Base-by-base conservation (phyloP, 2,329 filamentous ascomycete species). In the Ceratocystis colombiana region DNA sequence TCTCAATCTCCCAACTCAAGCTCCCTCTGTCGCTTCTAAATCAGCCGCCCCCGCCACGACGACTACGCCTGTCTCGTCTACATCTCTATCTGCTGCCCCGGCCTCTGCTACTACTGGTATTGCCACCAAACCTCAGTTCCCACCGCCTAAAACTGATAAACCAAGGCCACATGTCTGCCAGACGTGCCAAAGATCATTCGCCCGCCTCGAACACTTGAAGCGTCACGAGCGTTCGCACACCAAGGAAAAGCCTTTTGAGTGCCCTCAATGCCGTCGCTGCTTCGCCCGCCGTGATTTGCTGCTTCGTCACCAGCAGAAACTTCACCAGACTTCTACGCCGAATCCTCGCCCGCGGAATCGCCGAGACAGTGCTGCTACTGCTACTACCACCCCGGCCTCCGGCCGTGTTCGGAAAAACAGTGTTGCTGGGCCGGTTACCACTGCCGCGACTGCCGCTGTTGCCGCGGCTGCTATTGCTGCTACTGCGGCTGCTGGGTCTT, bases 161-260 rank as follows among this genome's bases (percentile, higher is more conserved):
- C 94, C 94, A 66, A 85, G 93, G 70, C 94, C 94, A 70, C 94
- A 99, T 77, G 87, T 96, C 68, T 99, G 94, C 79, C 85, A 81
- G 50, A 97, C 92, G 61, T 99, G 94, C 76, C 84, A 87, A 72
- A 87, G 94, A 70, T 96, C 90, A 41, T 99, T 99, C 75, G 94
- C 94, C 67, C 87, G 94, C 68, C 79, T 99, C 71, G 94, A 99
- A 78, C 94, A 99, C 75, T 79, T 99, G 71, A 99, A 99, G 79
- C 88, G 94, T 68, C 94, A 99, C 76, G 94, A 97, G 78, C 85
- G 94, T 69, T 96, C 91, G n/a, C 92, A 96, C 75, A 96, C 92
- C 57, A 96, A 99, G 76, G 92, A 99, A 78, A 99, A 99, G 80
- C 94, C 94, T 0, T 99, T 99, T 72, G 91, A 96, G 76, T 99